Evolutionary conservation across 768 basidiomycete genomes (phyloP), one percentile per base, ranked within the genome.

Genomic region (Hericium coralloides): DNA sequence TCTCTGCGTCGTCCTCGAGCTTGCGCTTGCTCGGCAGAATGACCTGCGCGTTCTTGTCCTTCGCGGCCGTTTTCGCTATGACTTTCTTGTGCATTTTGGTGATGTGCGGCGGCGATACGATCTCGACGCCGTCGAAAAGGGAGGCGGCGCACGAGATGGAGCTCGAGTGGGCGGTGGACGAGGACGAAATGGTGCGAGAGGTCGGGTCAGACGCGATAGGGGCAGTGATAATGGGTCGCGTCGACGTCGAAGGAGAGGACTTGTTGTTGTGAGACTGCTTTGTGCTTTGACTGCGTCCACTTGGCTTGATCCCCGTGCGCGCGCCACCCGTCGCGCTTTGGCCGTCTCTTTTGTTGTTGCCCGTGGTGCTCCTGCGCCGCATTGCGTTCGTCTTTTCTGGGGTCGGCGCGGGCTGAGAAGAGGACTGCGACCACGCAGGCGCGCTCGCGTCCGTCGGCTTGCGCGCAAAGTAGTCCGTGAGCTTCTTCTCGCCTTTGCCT

Each of bases 21-120:
- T 54, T 61, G 55, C 58, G 58, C n/a, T 59, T 61, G 5, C 49
- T 52, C 20, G 59, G 57, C 37, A 51, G 36, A 1, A 49, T 36
- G 25, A 26, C 25, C 36, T 3, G 49, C 17, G 57, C 18, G 38
- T 41, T 20, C n/a, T 20, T 17, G 5, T 45, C 20, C 8, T 17
- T n/a, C 3, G 43, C n/a, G 3, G 9, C 20, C n/a, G 17, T 41
- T 12, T 5, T n/a, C 4, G 43, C 8, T 45, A 20, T 45, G 3
- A 10, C 43, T 17, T 17, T 17, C 20, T 45, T 45, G 20, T 45
- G 43, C 43, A 20, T 20, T 17, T 20, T 15, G 17, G 10, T 45
- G 8, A 17, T 18, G 26, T 37, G 38, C 23, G 41, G 14, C 15
- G 18, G 49, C 17, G 18, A 20, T 12, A 49, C 23, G 18, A 49